Evolutionary conservation across 495 filamentous ascomycete species (phyloP).

Genomic region (Clohesyomyces aquaticus): DNA sequence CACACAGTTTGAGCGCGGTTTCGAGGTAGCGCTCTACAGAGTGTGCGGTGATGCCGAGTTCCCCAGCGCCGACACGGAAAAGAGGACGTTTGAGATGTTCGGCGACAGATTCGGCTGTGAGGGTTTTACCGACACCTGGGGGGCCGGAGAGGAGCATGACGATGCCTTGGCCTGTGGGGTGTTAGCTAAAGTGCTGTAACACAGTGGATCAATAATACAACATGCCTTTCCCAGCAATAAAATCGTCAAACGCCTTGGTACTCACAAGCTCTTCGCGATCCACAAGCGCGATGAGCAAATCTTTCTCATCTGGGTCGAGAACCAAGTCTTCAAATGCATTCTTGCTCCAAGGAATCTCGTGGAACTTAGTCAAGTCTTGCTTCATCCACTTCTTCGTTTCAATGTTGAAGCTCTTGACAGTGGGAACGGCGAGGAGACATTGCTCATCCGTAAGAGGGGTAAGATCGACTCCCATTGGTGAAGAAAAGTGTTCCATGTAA

Average conservation of each 20-base stretch:
- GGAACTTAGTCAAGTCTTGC: neutral
- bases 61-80: conserved; percentile 15
- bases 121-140: no score
- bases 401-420: conserved; percentile 15
- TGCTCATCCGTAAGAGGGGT: conserved; percentile 9
- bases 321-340: conserved; percentile 3
- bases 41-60: conserved; percentile 9
- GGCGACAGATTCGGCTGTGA: conserved; percentile 20
- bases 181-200: no score
- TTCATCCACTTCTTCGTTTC: conserved; percentile 9
- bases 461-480: conserved; percentile 9
- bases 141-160: no score
- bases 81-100: conserved; percentile 33
- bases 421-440: conserved; percentile 5
- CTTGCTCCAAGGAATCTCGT: neutral
- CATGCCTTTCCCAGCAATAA: conserved; percentile 12
- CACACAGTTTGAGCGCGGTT: conserved; percentile 7
- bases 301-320: neutral
- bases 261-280: neutral
- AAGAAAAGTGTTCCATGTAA: neutral
- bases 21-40: conserved; percentile 3
- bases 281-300: neutral
- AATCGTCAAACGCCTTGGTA: conserved; percentile 2
- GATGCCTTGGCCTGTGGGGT: no score
- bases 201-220: no score